Base-by-base conservation (phyloP, 2,329 filamentous ascomycete genomes). In the Cadophora gregata region DNA sequence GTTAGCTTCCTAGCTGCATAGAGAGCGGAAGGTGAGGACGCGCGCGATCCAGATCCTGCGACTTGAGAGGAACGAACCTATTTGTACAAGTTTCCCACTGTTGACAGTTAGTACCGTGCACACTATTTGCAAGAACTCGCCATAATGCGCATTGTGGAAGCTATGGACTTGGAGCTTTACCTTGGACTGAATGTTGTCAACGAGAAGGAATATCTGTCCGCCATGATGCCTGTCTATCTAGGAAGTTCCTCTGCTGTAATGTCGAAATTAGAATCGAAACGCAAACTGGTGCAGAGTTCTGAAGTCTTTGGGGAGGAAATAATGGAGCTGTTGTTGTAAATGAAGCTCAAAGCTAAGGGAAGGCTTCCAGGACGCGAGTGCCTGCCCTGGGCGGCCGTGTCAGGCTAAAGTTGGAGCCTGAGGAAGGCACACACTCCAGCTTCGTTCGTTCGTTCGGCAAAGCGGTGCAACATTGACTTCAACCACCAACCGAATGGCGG, bases 181-280 rank as follows among this genome's bases (percentile, higher is more conserved):
- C 95, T 99, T 80, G 96, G 96, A 78, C 96, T 98, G 90, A 99
- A 99, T 72, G 96, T 99, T 72, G 96, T 99, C 80, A 99, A 88
- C 68, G 96, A 99, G 89, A 99, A 99, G 64, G 95, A 97, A 83
- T 99, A 99, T 85, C 96, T 88, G 83, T 99, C 96, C 78, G 96
- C 95, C 95, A 99, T 99, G 79, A 73, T 84, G 76, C 67, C 69
- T 69, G 62, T 63, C 45, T 71, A 65, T 63, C 42, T 63, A 38
- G n/a, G 58, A 64, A 59, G 4, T 58, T 66, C 59, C 42, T 53
- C 45, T 19, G 50, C n/a, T 21, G 24, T 25, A 56, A 47, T 56
- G 24, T 64, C 33, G 38, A 63, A 59, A 48, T 36, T 21, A 19
- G 29, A 56, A 53, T n/a, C 38, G 64, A 31, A 33, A 42, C 27